Evolutionary conservation across 2,329 filamentous ascomycete genomes (phyloP).

Genomic region (Stemphylium lycopersici): DNA sequence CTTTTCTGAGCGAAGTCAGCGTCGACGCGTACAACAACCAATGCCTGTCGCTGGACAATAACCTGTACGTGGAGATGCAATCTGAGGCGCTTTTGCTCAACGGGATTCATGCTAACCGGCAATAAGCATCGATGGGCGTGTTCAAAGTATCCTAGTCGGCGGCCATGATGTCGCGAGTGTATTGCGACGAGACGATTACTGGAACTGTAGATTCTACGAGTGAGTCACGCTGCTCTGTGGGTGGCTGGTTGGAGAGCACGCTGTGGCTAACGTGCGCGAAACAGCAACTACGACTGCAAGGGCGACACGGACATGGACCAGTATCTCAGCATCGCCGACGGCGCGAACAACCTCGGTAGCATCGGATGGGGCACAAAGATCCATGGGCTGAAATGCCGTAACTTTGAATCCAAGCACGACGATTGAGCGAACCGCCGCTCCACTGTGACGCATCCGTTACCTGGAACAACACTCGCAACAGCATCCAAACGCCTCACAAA

Average conservation of each 20-base stretch:
- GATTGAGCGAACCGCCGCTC: conserved; percentile 3
- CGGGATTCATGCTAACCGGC: not conserved
- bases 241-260: not conserved
- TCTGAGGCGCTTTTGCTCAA: no score
- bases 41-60: conserved; percentile 42
- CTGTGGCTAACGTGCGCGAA: not conserved
- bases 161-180: conserved; percentile 37
- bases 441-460: no score
- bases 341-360: conserved; percentile 41
- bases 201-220: conserved; percentile 46
- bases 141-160: conserved; percentile 41
- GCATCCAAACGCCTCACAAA: not conserved
- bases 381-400: conserved; percentile 35
- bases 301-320: conserved; percentile 24
- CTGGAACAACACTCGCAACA: not conserved
- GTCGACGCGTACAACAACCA: conserved; percentile 39
- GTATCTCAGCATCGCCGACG: conserved; percentile 35
- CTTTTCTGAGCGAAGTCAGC: conserved; percentile 41
- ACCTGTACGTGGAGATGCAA: conserved; percentile 27
- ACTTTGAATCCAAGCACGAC: conserved; percentile 16
- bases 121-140: conserved; percentile 43
- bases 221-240: conserved; percentile 18
- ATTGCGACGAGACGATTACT: conserved; percentile 33
- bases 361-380: conserved; percentile 38
- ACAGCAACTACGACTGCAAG: conserved; percentile 42